These are phyloP conservation scores for Mallotus japonicus DNA, from an alignment of 441 rosid genomes.

Conservation along the genomic window DNA sequence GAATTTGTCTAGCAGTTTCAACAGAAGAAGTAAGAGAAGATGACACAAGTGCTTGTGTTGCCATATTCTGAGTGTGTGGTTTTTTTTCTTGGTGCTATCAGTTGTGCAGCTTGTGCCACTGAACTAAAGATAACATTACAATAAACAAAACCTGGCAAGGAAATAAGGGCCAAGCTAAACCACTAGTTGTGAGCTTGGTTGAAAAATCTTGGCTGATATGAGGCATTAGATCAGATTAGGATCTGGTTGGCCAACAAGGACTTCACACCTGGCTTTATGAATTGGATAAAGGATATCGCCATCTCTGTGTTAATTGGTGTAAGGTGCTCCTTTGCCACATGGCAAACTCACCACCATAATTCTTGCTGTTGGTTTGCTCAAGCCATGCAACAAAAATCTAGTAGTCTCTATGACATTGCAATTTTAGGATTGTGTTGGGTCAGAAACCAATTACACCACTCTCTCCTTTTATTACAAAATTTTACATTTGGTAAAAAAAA, in stretches of 20 bases:
- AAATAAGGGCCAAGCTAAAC: conserved; percentile 24
- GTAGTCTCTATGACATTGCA: neutral
- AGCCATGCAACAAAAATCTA: neutral
- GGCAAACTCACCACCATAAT: conserved; percentile 32
- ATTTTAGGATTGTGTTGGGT: no score
- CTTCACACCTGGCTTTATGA: conserved; percentile 46
- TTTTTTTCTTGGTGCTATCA: neutral
- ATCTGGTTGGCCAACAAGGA: conserved; percentile 66
- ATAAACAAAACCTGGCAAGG: neutral
- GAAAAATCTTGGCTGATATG: conserved; percentile 28
- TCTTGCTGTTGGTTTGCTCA: neutral
- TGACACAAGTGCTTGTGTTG: conserved; percentile 84
- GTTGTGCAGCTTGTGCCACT: neutral
- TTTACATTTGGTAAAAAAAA: no score
- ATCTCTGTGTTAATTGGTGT: neutral
- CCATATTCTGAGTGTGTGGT: conserved; percentile 38
- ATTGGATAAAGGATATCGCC: conserved; percentile 54
- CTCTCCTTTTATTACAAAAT: no score
- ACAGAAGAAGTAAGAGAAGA: conserved; percentile 74
- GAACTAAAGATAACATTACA: neutral
- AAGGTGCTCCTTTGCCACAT: conserved; percentile 27
- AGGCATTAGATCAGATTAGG: conserved; percentile 46
- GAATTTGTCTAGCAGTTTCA: conserved; percentile 67
- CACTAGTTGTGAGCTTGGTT: conserved; percentile 33
- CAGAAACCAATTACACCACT: no score